Evolutionary conservation across 768 basidiomycete species (phyloP), one percentile per base, ranked within the genome.

Genomic region (Lepiota venenata): DNA sequence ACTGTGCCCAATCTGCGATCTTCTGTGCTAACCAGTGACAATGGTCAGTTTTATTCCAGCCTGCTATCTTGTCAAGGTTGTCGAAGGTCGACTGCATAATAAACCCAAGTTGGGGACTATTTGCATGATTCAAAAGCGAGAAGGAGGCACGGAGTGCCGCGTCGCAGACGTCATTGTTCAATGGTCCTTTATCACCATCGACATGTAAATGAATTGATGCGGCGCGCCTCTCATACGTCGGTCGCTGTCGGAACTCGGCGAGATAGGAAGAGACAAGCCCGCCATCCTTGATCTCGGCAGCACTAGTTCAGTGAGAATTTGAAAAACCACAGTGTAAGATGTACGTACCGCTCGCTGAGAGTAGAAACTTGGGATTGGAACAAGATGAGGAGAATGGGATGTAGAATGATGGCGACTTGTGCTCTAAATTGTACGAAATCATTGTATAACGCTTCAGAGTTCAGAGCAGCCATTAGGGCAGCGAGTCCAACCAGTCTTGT

Each of bases 171-270:
- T 94, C 93, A 1, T 71, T 68, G 47, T 72, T 74, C 1, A 84
- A 80, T 21, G 94, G 93, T 0, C 93, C 93, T 47, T 84, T 82
- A 62, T 97, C 91, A 9, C 93, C 93, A 59, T 95, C 88, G 14
- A 93, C 70, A 65, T 96, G 93, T 8, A 87, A 72, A 64, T 95
- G 93, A 12, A 97, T 88, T 1, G 93, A 96, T 4, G 89, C 87
- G 0, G 94, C 93, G 27, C 91, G 82, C 50, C 94, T 75, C 66
- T 95, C 90, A 12, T 84, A 73, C 2, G 84, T 73, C 10, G 94
- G 93, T 51, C 88, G 77, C 4, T 85, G 84, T 35, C 91, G 82
- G 61, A 94, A 96, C 64, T 95, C 92, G 11, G 83, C 82, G 60
- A 95, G 73, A 66, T 91, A 94, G 1, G 87, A 82, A 1, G 93